Conservation (phyloP, 2,329 filamentous ascomycete species). For the Phialocephala subalpina region DNA sequence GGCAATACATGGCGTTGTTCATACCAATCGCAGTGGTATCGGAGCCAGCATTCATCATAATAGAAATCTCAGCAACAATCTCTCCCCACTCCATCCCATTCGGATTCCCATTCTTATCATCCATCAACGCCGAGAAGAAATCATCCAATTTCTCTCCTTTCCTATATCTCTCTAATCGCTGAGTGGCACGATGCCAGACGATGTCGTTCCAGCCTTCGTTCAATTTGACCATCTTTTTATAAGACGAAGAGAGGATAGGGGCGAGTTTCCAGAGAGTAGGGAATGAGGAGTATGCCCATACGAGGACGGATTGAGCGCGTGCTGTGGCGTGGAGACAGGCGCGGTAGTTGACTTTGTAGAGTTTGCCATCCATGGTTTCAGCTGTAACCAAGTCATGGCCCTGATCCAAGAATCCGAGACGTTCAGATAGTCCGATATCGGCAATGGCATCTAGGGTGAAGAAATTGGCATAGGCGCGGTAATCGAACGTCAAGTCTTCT, state of each 20-base stretch:
- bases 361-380: constrained; percentile 53
- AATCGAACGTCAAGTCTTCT: constrained; percentile 56
- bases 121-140: constrained; percentile 65
- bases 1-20: constrained; percentile 59
- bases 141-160: constrained; percentile 64
- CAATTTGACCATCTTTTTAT: constrained; percentile 49
- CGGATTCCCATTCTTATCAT: constrained; percentile 50
- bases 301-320: constrained; percentile 56
- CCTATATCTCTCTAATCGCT: constrained; percentile 54
- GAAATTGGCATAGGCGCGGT: constrained; percentile 60
- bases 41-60: constrained; percentile 59
- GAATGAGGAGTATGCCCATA: constrained; percentile 62
- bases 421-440: constrained; percentile 60
- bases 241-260: constrained; percentile 53
- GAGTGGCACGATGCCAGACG: constrained; percentile 53
- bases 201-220: constrained; percentile 56
- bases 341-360: constrained; percentile 56
- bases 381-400: constrained; percentile 55
- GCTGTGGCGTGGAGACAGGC: constrained; percentile 59
- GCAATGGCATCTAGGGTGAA: constrained; percentile 65
- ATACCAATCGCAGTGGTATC: constrained; percentile 60
- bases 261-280: constrained; percentile 54
- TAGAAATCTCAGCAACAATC: constrained; percentile 61
- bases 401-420: constrained; percentile 58
- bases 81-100: constrained; percentile 63